Conservation (phyloP, 345 rosid genomes). For the Pistacia atlantica region DNA sequence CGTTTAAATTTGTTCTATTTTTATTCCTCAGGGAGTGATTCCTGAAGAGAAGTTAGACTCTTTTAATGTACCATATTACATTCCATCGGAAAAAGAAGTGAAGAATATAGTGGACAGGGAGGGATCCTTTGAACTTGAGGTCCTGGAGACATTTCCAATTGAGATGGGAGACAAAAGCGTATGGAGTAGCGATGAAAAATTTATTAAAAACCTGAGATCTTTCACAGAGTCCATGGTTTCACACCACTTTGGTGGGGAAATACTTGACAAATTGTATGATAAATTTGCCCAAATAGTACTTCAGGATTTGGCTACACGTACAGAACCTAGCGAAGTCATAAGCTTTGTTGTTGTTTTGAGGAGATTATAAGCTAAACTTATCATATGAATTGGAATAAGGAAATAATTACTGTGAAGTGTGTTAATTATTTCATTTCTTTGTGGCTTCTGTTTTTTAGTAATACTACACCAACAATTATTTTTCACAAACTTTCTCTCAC, state of each 20-base stretch:
- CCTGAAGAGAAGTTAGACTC: slow-evolving; percentile 27
- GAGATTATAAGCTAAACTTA: not conserved
- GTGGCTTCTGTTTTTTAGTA: too few species aligned
- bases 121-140: slow-evolving; percentile 21
- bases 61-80: slow-evolving; percentile 25
- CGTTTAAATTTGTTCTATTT: not conserved
- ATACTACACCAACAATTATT: too few species aligned
- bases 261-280: slow-evolving; percentile 24
- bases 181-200: not conserved
- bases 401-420: too few species aligned
- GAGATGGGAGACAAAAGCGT: slow-evolving; percentile 3
- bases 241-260: slow-evolving; percentile 20
- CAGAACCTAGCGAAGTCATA: not conserved
- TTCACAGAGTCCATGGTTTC: slow-evolving; percentile 23
- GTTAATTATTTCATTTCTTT: too few species aligned
- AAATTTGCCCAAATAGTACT: slow-evolving; percentile 1
- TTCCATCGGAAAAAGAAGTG: slow-evolving; percentile 24
- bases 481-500: too few species aligned
- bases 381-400: too few species aligned
- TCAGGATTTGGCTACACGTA: not conserved
- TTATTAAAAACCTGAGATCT: slow-evolving; percentile 5
- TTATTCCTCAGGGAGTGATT: slow-evolving; percentile 7
- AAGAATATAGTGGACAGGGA: not conserved
- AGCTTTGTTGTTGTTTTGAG: slow-evolving; percentile 13
- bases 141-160: slow-evolving; percentile 11